Base-by-base conservation (phyloP, 208 protist species). In the Naegleria lovaniensis region DNA sequence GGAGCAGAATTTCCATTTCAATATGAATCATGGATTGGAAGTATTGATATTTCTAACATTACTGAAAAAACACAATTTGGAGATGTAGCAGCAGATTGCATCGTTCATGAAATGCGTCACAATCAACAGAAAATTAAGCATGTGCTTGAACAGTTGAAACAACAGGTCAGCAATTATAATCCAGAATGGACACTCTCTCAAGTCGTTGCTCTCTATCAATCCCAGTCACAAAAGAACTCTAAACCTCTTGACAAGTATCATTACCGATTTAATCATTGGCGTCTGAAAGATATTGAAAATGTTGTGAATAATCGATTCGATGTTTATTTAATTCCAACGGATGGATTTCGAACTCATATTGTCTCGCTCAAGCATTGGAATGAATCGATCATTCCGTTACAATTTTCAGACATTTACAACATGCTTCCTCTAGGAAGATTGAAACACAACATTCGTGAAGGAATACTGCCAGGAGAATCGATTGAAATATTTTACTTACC, bases 401-500 rank as follows among this genome's bases (percentile, higher is more conserved):
- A 85, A 85, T 85, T 85, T 85, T 48, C 39, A 25, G 83, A 85
- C 41, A 39, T 43, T 48, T 85, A 85, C n/a, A 39, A 13, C 16
- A 29, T 48, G 5, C n/a, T 85, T 16, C 11, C 39, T 43, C 11
- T 85, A 0, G 83, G 83, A 51, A 85, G 16, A n/a, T 43, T 85
- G 16, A 85, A 43, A 22, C 11, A 43, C 15, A 48, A 9, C 16
- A 85, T 85, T 29, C 16, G 39, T 48, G n/a, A 85, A 16, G 16
- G 41, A 29, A 5, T 43, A 43, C 19, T 85, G 48, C 83, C 83
- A 29, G 83, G 83, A 48, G 83, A 85, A 39, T 19, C 29, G 0
- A 29, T 85, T 13, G 83, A 51, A n/a, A 0, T 48, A n/a, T 85
- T 48, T 43, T 85, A 85, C 48, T 43, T 85, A 25, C 67, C 67